These are phyloP conservation scores for Trametes pubescens DNA, from an alignment of 1,284 basidiomycete species.

Conservation along the genomic window DNA sequence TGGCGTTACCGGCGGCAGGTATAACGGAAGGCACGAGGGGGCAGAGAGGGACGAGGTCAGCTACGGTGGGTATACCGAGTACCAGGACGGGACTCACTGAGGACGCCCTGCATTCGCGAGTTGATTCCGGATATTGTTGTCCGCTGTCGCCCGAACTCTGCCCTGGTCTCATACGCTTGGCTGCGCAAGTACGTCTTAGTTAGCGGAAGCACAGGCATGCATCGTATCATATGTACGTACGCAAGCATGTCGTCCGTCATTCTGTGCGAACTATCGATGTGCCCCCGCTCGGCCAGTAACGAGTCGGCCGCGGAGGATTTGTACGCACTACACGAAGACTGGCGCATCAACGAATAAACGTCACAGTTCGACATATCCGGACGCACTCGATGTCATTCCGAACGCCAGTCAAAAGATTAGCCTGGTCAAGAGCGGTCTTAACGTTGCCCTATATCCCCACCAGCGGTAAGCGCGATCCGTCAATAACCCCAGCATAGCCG, in stretches of 20 bases:
- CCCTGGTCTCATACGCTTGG: slow-evolving; percentile 97
- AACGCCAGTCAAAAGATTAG: slow-evolving; percentile 90
- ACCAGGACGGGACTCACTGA: slow-evolving; percentile 62
- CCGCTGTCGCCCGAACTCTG: slow-evolving; percentile 91
- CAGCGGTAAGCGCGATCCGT: neutral
- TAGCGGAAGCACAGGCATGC: slow-evolving; percentile 4
- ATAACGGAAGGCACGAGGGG: neutral
- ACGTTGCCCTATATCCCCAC: slow-evolving; percentile 69
- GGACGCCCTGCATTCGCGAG: slow-evolving; percentile 82
- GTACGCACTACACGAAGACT: slow-evolving; percentile 69
- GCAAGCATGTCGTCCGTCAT: slow-evolving; percentile 95
- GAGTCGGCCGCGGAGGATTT: slow-evolving; percentile 91
- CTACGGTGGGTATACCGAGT: neutral
- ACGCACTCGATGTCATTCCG: slow-evolving; percentile 94
- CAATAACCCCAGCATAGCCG: slow-evolving; percentile 13
- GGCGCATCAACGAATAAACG: slow-evolving; percentile 3
- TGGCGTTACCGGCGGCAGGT: neutral
- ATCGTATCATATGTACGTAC: slow-evolving; percentile 57
- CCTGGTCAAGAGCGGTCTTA: slow-evolving; percentile 85
- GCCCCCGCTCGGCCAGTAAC: slow-evolving; percentile 85
- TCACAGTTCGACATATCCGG: neutral
- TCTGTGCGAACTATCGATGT: slow-evolving; percentile 91
- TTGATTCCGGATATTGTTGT: slow-evolving; percentile 80
- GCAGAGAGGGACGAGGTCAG: slow-evolving; percentile 12
- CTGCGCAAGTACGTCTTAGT: slow-evolving; percentile 50